Base-by-base conservation (phyloP, 2,329 filamentous ascomycete species). In the Ophiocordyceps polyrhachis-furcata region DNA sequence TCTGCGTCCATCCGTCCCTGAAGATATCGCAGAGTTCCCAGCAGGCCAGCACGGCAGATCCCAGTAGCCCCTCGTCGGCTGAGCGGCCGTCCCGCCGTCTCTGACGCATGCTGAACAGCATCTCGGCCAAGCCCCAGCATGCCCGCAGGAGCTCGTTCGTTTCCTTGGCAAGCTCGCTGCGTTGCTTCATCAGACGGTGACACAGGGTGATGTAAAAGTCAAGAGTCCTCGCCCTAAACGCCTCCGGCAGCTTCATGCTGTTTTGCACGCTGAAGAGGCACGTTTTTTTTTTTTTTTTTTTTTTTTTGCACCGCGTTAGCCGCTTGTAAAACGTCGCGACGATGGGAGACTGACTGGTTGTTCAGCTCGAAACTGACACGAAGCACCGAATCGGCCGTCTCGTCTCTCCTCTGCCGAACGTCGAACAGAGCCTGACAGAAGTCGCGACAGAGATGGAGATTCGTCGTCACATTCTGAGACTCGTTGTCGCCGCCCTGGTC, bases 11-110 rank as follows among this genome's bases (percentile, higher is more conserved):
- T 17, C 86, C 86, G 63, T 91, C 83, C 42, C 86, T 75, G 67
- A 95, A 94, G 45, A 95, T 77, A 62, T 95, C 86, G 58, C 86
- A 93, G 6, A 95, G 72, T 52, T 94, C 87, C 86, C 86, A 95
- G 59, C 88, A 95, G 14, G 88, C 85, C 56, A 94, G 87, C 0
- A 94, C 83, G 1, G 88, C 86, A 1, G 85, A 91, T 5, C 83
- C 81, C 1, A 95, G 70, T 0, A 94, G 69, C 55, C 94, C 88
- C 55, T 89, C 85, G 50, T 93, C 85, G 0, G 82, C 70, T 0
- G 70, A 65, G 52, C 76, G 83, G 19, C 77, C 78, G 51, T 91
- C 84, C 31, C 81, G 72, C 50, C 74, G 79, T 58, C 80, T 89
- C 55, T 94, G 87, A 3, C 87, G 79, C 38, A 96, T 71, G 57